Conservation (phyloP, 2,329 filamentous ascomycete species). For the Ceratocystis diversiconidia region DNA sequence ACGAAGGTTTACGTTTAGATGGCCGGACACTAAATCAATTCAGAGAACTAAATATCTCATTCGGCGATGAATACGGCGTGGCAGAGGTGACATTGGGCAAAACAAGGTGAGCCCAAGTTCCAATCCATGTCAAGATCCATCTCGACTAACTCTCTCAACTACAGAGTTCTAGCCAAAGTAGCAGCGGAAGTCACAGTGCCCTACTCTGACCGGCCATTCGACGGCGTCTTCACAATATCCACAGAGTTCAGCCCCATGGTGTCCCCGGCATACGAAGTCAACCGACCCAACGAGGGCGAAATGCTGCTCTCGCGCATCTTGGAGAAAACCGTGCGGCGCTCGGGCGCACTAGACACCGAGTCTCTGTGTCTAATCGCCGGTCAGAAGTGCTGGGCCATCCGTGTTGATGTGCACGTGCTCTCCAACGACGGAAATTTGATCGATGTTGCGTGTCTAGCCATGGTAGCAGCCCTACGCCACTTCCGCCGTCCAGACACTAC, state of each 20-base stretch:
- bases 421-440: conserved; percentile 83
- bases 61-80: conserved; percentile 83
- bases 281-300: conserved; percentile 70
- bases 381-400: conserved; percentile 78
- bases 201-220: conserved; percentile 77
- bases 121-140: neutral
- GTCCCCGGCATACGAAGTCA: conserved; percentile 76
- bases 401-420: conserved; percentile 82
- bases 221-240: conserved; percentile 85
- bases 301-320: conserved; percentile 74
- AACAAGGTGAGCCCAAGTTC: conserved; percentile 50
- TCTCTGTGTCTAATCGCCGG: conserved; percentile 87
- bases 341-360: conserved; percentile 85
- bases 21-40: conserved; percentile 69
- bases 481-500: conserved; percentile 82
- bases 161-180: conserved; percentile 67
- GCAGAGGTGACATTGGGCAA: conserved; percentile 79
- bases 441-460: conserved; percentile 71
- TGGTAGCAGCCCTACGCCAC: conserved; percentile 78
- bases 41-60: conserved; percentile 60
- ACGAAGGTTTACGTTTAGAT: conserved; percentile 70
- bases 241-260: conserved; percentile 88
- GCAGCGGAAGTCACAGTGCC: conserved; percentile 81
- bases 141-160: conserved; percentile 13
- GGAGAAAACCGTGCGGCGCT: conserved; percentile 87